Base-by-base conservation (phyloP, 2,329 filamentous ascomycete genomes). In the Pyrenophora seminiperda region DNA sequence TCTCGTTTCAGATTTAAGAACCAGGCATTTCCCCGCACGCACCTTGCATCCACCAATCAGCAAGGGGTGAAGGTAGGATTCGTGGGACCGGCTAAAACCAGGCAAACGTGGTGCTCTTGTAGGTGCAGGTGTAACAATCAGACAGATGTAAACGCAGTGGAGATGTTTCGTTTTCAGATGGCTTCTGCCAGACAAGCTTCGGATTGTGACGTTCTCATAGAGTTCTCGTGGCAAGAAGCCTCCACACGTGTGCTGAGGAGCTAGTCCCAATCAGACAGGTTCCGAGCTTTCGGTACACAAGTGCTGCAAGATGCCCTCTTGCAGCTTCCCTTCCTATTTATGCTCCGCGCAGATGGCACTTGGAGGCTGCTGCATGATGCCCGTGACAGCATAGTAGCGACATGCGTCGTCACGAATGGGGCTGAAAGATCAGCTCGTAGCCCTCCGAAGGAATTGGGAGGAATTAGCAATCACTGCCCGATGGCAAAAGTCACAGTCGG, bases 21-120 rank as follows among this genome's bases (percentile, higher is more conserved):
- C 37, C 37, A 51, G 48, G 37, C 48, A 47, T 51, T 51, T 51
- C 48, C 48, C 48, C 48, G 48, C 48, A 51, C 48, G 43, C 15
- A 4, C 38, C 39, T 22, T 47, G 44, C 44, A 43, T 39, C 27
- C 30, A 33, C 49, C 48, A 47, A 47, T 41, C 43, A 47, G n/a
- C 32, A 47, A 41, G 3, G 32, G 27, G 7, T 20, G 24, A 15
- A 38, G 32, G 37, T 41, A 31, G 43, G n/a, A 24, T 51, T 11
- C 37, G 32, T 41, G 15, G 43, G 17, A 36, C 44, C 49, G 44
- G 49, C 49, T 52, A 43, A 47, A 47, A 33, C 30, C 42, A 36
- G 34, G 14, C 41, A 34, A 40, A 18, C 36, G 27, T 22, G 40
- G 37, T 37, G 37, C 44, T 42, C 15, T 18, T 34, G 14, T 41